Evolutionary conservation across 768 basidiomycete species (phyloP).

Genomic region (Boletus sp.): DNA sequence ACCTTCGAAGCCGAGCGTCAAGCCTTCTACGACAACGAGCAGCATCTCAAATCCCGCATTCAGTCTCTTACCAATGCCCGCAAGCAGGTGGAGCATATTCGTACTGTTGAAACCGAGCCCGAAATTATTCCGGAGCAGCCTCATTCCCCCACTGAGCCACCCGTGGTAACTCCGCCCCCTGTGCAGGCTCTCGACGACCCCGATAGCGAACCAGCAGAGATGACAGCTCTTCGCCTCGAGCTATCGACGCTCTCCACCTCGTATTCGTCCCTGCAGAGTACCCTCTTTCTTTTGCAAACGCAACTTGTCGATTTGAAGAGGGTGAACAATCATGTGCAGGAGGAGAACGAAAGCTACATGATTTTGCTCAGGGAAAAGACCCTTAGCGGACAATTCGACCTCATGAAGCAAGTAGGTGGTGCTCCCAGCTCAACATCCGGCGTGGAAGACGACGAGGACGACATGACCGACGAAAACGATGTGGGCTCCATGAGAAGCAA

Average conservation of each 20-base stretch:
- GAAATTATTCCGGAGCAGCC: conserved; percentile 41
- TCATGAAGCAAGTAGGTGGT: conserved; percentile 65
- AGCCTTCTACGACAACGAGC: conserved; percentile 90
- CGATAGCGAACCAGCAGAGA: conserved; percentile 79
- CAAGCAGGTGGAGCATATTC: conserved; percentile 46
- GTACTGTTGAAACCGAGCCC: conserved; percentile 37
- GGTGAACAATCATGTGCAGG: conserved; percentile 84
- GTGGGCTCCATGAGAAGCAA: conserved; percentile 56
- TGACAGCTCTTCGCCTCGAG: conserved; percentile 80
- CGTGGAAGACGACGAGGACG: conserved; percentile 35
- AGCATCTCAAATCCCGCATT: conserved; percentile 89
- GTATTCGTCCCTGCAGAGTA: conserved; percentile 78
- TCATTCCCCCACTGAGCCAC: conserved; percentile 26
- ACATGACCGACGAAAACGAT: conserved; percentile 42
- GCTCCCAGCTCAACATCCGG: conserved; percentile 41
- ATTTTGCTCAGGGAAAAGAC: conserved; percentile 91
- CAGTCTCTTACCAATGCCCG: conserved; percentile 71
- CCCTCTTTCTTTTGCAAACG: conserved; percentile 77
- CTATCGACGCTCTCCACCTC: conserved; percentile 86
- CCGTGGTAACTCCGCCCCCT: conserved; percentile 21
- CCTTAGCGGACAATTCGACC: conserved; percentile 81
- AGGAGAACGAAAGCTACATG: conserved; percentile 98
- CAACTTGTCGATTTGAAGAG: conserved; percentile 86
- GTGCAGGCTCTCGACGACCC: conserved; percentile 59
- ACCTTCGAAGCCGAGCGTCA: conserved; percentile 92